Evolutionary conservation across 768 basidiomycete genomes (phyloP).

Genomic region (Mycena pura): DNA sequence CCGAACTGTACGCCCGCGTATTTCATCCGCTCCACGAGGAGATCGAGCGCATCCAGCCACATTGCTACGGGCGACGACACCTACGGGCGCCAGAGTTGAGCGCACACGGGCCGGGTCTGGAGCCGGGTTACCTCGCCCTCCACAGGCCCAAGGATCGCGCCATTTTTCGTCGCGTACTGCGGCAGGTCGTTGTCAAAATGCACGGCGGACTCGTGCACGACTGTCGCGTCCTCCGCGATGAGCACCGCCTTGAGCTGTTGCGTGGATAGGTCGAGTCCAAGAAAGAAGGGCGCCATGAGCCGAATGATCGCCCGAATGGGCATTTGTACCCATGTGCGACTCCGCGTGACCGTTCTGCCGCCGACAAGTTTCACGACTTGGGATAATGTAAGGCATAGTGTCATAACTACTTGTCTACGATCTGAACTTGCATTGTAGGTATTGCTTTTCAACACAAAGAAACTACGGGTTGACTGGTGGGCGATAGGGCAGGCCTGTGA

Average conservation of each 20-base stretch:
- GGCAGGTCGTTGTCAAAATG: constrained; percentile 85
- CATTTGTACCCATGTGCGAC: too few relatives aligned
- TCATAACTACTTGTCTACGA: too few relatives aligned
- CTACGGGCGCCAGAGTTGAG: not conserved
- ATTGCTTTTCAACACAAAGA: too few relatives aligned
- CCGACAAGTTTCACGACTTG: too few relatives aligned
- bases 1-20: constrained; percentile 63
- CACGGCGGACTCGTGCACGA: constrained; percentile 74
- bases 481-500: too few relatives aligned
- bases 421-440: too few relatives aligned
- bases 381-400: too few relatives aligned
- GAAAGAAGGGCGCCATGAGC: constrained; percentile 50
- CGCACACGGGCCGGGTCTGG: not conserved
- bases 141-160: constrained; percentile 67
- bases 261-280: constrained; percentile 87
- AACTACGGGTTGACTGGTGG: too few relatives aligned
- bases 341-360: too few relatives aligned
- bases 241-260: constrained; percentile 84
- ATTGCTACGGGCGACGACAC: constrained; percentile 76
- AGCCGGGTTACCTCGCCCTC: constrained; percentile 66
- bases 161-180: constrained; percentile 68
- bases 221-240: constrained; percentile 58
- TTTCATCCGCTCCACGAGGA: constrained; percentile 70
- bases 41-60: constrained; percentile 88
- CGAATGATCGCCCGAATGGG: not conserved